Evolutionary conservation across 108 stramenopile genomes (phyloP), one percentile per base, ranked within the genome.

Genomic region (Schizochytrium sp.): DNA sequence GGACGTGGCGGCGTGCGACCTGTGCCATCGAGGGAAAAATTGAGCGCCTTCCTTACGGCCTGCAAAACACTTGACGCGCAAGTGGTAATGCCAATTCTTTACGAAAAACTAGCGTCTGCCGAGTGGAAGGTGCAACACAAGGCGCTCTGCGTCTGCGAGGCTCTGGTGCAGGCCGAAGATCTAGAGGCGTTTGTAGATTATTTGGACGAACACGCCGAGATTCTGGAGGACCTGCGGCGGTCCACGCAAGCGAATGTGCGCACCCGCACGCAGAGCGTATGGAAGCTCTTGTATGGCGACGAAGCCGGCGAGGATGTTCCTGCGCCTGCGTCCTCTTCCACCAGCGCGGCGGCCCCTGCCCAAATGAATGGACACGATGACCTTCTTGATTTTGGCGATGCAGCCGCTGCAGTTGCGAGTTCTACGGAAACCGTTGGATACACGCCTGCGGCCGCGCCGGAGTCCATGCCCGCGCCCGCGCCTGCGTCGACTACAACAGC

Each of bases 1-100:
- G 96, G 96, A 19, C 97, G 97, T 10, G 97, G 98, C 55, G 98
- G 98, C 18, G 95, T 97, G 94, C 96, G 96, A 88, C 94, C 98
- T 23, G 96, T 96, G 71, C 98, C 98, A 25, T 96, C 96, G 48
- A 93, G 92, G 8, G 96, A 97, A 60, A 96, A 96, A 87, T 87
- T 98, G 58, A 92, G 89, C 14, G 92, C 94, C 60, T 98, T 97
- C 91, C 88, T 95, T 5, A 60, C 91, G 5, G 91, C 95, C 4
- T 92, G 96, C 12, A 91, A 95, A 53, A 95, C 94, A 34, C 92
- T 98, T 28, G 95, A 97, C 87, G 89, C 96, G 5, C 96, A 97
- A 90, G 90, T 96, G 58, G 95, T 98, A 3, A 87, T 87, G 57
- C 87, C 87, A 6, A 53, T 83, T 25, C 6, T 83, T 18, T 83